Percentiles rank a stretch among this genome's conserved stretches.
Evolutionary conservation across 768 basidiomycete genomes (phyloP).

Genomic region (Mycena chlorophos): DNA sequence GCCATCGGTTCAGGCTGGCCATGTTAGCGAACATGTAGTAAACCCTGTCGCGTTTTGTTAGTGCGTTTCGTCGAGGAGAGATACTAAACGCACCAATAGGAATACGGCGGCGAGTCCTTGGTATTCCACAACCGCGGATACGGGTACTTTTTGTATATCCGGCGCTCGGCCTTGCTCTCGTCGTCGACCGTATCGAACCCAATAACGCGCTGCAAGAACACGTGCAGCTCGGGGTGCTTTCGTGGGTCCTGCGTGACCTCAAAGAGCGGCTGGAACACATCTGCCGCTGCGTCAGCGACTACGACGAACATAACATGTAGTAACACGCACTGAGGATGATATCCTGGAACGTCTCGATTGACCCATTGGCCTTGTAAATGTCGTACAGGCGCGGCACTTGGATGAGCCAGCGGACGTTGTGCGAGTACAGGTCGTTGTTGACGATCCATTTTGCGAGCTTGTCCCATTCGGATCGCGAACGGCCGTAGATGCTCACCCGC

Average conservation of each 20-base stretch:
- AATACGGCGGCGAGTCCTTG: conserved; percentile 87
- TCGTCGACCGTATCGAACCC: conserved; percentile 99
- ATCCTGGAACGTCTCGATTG: conserved; percentile 85
- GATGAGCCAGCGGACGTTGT: conserved; percentile 97
- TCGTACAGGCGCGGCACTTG: conserved; percentile 95
- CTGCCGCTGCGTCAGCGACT: conserved; percentile 41
- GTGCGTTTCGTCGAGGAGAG: background rate
- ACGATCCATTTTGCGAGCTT: conserved; percentile 97
- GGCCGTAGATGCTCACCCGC: conserved; percentile 94
- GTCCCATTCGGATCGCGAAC: conserved; percentile 87
- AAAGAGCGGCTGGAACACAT: conserved; percentile 90
- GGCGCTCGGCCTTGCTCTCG: conserved; percentile 89
- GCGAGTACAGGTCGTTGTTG: conserved; percentile 88
- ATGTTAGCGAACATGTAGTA: conserved; percentile 99
- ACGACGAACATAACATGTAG: background rate
- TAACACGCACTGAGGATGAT: conserved; percentile 76
- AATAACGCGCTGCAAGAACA: conserved; percentile 92
- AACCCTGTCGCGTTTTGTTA: conserved; percentile 51
- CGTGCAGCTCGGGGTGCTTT: conserved; percentile 89
- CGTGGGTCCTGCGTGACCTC: conserved; percentile 93
- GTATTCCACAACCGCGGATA: conserved; percentile 90
- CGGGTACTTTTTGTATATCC: conserved; percentile 92
- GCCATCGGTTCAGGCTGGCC: conserved; percentile 92
- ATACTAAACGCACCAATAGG: conserved; percentile 73
- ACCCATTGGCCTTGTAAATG: conserved; percentile 88